Evolutionary conservation across 306 rosid genomes (phyloP), one percentile per base, ranked within the genome.

Genomic region (Cicer cuneatum): DNA sequence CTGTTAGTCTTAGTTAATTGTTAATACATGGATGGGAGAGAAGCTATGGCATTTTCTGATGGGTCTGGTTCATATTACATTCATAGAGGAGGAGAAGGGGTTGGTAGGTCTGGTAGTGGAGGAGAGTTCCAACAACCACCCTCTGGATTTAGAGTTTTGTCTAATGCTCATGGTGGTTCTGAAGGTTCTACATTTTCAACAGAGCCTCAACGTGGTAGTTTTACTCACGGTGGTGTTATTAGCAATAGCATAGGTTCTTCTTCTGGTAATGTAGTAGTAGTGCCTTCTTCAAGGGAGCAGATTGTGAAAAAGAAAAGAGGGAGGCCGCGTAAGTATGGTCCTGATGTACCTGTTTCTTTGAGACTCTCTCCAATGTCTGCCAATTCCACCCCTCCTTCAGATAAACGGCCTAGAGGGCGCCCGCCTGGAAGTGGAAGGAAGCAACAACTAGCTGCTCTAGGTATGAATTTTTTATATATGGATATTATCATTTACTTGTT

Each of bases 11-110:
- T 59, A 54, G 89, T 95, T 85, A 90, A 90, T 95, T 97, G 89
- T 95, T 85, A 90, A 90, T 95, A 97, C 96, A 95, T 95, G 99
- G 98, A 92, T 87, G 99, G 89, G 82, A 90, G 97, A 85, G 96
- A 95, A 84, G 99, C 89, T 60, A 95, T 92, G 97, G 82, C 96
- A 82, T 78, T 92, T 78, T 82, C 97, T 78, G 93, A 90, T 59
- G 92, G 92, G 15, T 83, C 96, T 69, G 93, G 90, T 87, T 85
- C 97, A 59, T 95, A 89, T 71, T 92, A 87, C 92, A 80, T 90
- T 7, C 93, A 89, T 80, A 92, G 92, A 80, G 98, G 90, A 73
- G 90, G 93, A 71, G 90, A 92, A 71, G 92, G 86, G 48, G 69
- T 79, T 82, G 88, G 85, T 67, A 93, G 90, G 76, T 81, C 93